Conservation (phyloP, 352 stramenopile species). For the Phytophthora cactorum region DNA sequence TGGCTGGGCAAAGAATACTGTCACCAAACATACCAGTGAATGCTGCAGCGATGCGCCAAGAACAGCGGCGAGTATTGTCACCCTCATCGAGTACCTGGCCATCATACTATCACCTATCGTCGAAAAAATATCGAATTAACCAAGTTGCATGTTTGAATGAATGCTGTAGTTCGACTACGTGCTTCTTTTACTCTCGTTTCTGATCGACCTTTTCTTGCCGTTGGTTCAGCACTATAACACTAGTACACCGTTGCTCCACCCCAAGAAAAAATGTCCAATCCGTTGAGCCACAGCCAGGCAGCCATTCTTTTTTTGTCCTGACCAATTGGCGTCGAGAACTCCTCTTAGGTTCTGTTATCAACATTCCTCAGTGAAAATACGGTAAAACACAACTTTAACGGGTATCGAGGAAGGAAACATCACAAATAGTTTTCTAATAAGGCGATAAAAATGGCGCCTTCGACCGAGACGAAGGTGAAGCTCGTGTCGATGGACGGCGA, state of each 20-base stretch:
- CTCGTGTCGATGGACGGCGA: conserved; percentile 66
- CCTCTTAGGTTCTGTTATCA: not conserved
- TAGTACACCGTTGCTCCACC: not conserved
- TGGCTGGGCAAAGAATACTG: not conserved
- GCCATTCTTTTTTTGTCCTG: not conserved
- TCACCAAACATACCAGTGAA: not conserved
- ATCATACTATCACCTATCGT: not conserved
- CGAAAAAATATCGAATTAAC: not conserved
- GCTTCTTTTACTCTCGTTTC: not conserved
- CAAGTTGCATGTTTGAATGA: not conserved
- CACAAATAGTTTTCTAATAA: not conserved
- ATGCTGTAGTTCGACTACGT: not conserved
- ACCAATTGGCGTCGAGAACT: not conserved
- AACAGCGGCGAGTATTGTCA: not conserved
- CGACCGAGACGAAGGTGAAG: conserved; percentile 40
- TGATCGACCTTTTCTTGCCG: not conserved
- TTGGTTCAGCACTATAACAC: not conserved
- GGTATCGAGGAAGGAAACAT: not conserved
- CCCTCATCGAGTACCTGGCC: no score
- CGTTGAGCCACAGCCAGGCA: not conserved
- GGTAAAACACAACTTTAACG: not conserved
- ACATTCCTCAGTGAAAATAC: not conserved
- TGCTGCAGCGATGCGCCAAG: not conserved
- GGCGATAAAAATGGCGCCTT: not conserved
- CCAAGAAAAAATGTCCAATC: no score